Base-by-base conservation (phyloP, 2,329 filamentous ascomycete species). In the Cryphonectria japonica region DNA sequence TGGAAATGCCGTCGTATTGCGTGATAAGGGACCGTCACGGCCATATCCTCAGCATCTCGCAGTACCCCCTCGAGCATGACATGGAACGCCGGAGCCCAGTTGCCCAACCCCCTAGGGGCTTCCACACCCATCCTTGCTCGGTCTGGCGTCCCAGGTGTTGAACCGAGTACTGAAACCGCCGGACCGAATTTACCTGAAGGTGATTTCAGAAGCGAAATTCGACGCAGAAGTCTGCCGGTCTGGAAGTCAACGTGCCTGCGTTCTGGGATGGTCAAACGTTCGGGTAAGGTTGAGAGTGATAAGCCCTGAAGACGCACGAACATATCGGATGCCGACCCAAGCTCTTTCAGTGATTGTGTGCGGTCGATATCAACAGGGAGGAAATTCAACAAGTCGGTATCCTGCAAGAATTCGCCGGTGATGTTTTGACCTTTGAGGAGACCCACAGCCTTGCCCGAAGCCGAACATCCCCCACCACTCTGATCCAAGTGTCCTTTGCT, bases 21-120 rank as follows among this genome's bases (percentile, higher is more conserved):
- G 34, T 84, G 81, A 74, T 91, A 91, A 4, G 85, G 84, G n/a
- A 91, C 79, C 34, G 85, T 83, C 3, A 91, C 82, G 0, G 84
- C 83, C 80, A 87, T 83, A 73, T 90, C 88, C 76, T 91, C 89
- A 0, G 84, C 87, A 73, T 91, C 89, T 13, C 87, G 81, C 26
- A 91, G 77, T 3, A 88, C 80, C 0, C 82, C 82, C 73, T 91
- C 89, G 11, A 91, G 77, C 69, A 91, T 78, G 3, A 82, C 80
- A 54, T 87, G 83, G 69, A 91, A 91, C 0, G 88, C 87, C 43
- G 83, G 80, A 0, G 83, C 83, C 89, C 89, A 91, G 1, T 82
- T 84, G 7, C 77, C 77, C 78, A 57, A 79, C 80, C 67, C 76
- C 65, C 32, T 52, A 9, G 26, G 71, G 59, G 59, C 71, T 64